Evolutionary conservation across 768 basidiomycete species (phyloP), one percentile per base, ranked within the genome.

Genomic region (Chalciporus pseudorubinellus): DNA sequence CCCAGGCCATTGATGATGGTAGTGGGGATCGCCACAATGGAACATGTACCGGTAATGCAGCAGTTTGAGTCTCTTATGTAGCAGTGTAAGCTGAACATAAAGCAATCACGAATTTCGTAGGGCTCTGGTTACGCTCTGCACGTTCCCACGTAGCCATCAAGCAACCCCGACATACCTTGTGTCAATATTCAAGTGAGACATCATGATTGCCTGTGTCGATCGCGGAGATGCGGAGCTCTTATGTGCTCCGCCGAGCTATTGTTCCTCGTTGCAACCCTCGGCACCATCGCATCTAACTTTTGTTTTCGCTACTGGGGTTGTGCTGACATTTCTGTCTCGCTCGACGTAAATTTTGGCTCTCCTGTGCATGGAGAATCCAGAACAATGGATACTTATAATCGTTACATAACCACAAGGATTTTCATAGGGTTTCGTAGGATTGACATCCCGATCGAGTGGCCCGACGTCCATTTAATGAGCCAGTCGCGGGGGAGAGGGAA

Each of bases 131-230:
- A 26, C 28, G 50, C 19, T 45, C 11, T 41, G 64, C 56, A 50
- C 50, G 52, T 63, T 52, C 53, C 39, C 38, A 46, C 44, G 19
- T 31, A 33, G 43, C 16, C 39, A 39, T 34, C 6, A 43, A 34
- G 44, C 41, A 51, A 43, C 31, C n/a, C 43, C 36, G 28, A 39
- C 39, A 12, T 16, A 29, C 50, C 43, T 70, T 64, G 57, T 60
- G 43, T 42, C 16, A 22, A 56, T 62, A 68, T 65, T 65, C 52
- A 57, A 62, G 70, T 71, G 62, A 69, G 63, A 69, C 70, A 67
- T n/a, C n/a, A n/a, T n/a, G n/a, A n/a, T 48, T 39, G 22, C n/a
- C 34, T 57, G 38, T 57, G 48, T 57, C 58, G 47, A 59, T 58
- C 50, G 38, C 52, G 36, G 50, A 53, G 58, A 53, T 43, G 34